Conservation (phyloP, 306 rosid species). For the Benincasa hispida region DNA sequence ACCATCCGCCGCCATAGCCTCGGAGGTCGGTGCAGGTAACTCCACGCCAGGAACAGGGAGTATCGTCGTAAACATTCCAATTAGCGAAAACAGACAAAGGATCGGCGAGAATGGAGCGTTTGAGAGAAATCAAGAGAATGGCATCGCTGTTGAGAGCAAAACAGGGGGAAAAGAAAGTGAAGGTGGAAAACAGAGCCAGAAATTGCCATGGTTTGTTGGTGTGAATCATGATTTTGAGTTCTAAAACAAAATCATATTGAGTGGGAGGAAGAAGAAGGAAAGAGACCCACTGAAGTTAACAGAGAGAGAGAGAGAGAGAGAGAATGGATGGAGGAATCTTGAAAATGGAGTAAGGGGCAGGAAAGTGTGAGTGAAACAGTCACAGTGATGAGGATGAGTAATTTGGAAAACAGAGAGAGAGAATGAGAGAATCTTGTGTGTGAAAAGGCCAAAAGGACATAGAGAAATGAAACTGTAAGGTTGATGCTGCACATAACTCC, state of each 20-base stretch:
- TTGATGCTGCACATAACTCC: not conserved
- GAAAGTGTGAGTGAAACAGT: not conserved
- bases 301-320: not conserved
- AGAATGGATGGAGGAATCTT: not conserved
- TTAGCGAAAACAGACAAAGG: constrained; percentile 44
- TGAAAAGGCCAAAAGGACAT: not conserved
- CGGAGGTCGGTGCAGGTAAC: constrained; percentile 50
- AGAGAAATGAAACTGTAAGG: not conserved
- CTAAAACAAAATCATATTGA: constrained; percentile 20
- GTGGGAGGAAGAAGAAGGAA: constrained; percentile 30
- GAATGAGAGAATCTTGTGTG: not conserved
- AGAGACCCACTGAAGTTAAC: constrained; percentile 18
- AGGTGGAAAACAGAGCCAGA: constrained; percentile 28
- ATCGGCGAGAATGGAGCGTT: constrained; percentile 63
- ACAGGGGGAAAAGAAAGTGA: constrained; percentile 9
- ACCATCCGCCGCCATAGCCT: constrained; percentile 11
- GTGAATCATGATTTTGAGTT: constrained; percentile 19
- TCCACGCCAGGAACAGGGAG: constrained; percentile 89
- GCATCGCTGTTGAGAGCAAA: constrained; percentile 66
- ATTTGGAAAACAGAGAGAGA: not conserved
- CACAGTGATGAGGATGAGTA: not conserved
- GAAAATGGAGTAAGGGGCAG: not conserved
- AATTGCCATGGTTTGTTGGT: not conserved
- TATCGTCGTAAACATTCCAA: constrained; percentile 58
- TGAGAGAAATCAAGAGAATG: constrained; percentile 52